Evolutionary conservation across 768 basidiomycete genomes (phyloP).

Genomic region (Pleurotus tuber-regium): DNA sequence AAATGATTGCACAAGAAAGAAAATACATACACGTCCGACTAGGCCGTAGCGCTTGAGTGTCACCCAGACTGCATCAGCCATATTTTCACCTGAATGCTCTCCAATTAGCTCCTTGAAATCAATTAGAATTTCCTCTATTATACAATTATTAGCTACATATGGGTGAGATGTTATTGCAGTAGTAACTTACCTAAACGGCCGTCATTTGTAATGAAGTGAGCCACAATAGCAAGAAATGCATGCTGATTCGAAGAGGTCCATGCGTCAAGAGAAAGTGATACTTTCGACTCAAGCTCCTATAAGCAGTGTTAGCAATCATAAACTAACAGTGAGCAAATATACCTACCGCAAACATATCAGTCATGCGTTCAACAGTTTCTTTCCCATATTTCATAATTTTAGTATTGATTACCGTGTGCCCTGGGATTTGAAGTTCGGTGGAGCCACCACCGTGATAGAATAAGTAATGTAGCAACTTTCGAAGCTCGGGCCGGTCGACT

Average conservation of each 20-base stretch:
- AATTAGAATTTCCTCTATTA: conserved; percentile 23
- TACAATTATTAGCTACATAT: background rate
- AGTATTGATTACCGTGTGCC: background rate
- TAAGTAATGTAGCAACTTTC: background rate
- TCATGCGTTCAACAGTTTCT: background rate
- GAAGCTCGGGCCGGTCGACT: background rate
- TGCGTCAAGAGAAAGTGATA: conserved; percentile 23
- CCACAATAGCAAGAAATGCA: conserved; percentile 22
- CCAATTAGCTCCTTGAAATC: conserved; percentile 26
- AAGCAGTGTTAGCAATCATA: no score
- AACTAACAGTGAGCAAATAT: background rate
- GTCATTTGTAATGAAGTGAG: conserved; percentile 21
- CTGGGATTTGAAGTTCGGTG: background rate
- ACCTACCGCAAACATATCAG: background rate
- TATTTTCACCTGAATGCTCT: conserved; percentile 24
- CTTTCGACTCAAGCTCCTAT: conserved; percentile 9
- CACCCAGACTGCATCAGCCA: conserved; percentile 22
- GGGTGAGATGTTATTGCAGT: background rate
- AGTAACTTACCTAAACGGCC: conserved; percentile 17
- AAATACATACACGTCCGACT: background rate
- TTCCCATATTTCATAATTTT: background rate
- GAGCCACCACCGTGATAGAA: background rate
- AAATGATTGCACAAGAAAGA: background rate
- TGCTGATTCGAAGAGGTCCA: conserved; percentile 24
- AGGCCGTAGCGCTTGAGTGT: conserved; percentile 18